Conservation (phyloP, 2,329 filamentous ascomycete species). For the Neofusicoccum cordaticola region DNA sequence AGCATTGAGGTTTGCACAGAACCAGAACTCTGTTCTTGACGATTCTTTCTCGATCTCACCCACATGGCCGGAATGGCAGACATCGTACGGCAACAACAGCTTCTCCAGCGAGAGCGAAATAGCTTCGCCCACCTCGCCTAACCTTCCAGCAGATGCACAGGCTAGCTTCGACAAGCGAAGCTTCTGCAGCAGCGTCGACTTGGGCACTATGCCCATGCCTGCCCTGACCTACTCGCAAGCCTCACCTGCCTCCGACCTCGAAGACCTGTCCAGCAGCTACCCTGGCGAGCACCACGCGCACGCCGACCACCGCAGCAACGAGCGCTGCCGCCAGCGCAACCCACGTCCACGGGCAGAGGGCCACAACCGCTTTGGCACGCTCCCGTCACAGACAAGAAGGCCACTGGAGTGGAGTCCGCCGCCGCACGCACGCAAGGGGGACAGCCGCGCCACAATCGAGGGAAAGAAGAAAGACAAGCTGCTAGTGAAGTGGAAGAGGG, state of each 20-base stretch:
- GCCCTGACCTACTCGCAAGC: conserved; percentile 6
- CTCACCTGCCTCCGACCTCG: conserved; percentile 5
- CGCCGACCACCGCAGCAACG: neutral
- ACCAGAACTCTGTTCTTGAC: neutral
- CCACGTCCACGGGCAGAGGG: neutral
- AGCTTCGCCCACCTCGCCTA: neutral
- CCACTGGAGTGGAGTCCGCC: neutral
- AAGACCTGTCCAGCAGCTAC: neutral
- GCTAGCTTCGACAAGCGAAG: neutral
- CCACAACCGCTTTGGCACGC: neutral
- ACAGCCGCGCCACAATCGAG: neutral
- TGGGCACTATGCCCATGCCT: neutral
- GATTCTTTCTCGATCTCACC: neutral
- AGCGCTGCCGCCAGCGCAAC: neutral
- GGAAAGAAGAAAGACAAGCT: conserved; percentile 25
- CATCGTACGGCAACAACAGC: neutral
- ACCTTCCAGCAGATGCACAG: neutral
- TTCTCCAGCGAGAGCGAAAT: conserved; percentile 9
- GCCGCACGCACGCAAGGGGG: neutral
- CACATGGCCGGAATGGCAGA: neutral
- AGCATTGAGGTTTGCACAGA: neutral
- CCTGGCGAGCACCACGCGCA: neutral
- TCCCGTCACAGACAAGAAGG: neutral
- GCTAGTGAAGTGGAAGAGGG: conserved; percentile 53
- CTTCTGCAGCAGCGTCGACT: neutral